Conservation (phyloP, 2,329 filamentous ascomycete genomes). For the Cadophora sp. region DNA sequence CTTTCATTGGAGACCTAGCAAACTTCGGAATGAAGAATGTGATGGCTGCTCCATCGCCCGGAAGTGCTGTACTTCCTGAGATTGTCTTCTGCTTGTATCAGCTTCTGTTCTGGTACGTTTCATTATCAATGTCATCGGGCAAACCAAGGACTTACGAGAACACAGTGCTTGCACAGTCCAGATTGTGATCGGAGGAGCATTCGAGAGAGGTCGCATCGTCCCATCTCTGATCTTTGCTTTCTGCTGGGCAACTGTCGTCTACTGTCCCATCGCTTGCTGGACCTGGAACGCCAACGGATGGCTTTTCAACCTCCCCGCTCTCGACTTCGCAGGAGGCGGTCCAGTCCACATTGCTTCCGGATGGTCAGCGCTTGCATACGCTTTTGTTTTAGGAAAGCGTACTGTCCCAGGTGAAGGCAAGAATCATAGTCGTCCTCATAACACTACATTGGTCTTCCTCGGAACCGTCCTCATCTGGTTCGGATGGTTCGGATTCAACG, state of each 20-base stretch:
- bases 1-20: constrained; percentile 67
- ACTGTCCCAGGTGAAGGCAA: constrained; percentile 53
- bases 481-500: constrained; percentile 63
- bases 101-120: constrained; percentile 61
- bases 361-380: constrained; percentile 68
- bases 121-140: not conserved
- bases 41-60: constrained; percentile 64
- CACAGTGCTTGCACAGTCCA: constrained; percentile 60
- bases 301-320: constrained; percentile 61
- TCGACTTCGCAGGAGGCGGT: constrained; percentile 50
- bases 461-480: constrained; percentile 72
- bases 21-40: constrained; percentile 69
- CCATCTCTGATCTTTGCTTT: constrained; percentile 69
- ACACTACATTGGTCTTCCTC: constrained; percentile 67
- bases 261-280: constrained; percentile 69
- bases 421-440: constrained; percentile 63
- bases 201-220: constrained; percentile 64
- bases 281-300: constrained; percentile 73
- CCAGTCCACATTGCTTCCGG: constrained; percentile 70
- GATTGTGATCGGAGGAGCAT: constrained; percentile 69
- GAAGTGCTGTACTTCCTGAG: constrained; percentile 63
- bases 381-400: constrained; percentile 67
- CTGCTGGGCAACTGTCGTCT: constrained; percentile 69
- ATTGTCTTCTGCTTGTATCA: constrained; percentile 73
- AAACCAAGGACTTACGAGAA: not conserved